Evolutionary conservation across 352 stramenopile species (phyloP), one percentile per base, ranked within the genome.

Genomic region (Salisapilia sapeloensis): DNA sequence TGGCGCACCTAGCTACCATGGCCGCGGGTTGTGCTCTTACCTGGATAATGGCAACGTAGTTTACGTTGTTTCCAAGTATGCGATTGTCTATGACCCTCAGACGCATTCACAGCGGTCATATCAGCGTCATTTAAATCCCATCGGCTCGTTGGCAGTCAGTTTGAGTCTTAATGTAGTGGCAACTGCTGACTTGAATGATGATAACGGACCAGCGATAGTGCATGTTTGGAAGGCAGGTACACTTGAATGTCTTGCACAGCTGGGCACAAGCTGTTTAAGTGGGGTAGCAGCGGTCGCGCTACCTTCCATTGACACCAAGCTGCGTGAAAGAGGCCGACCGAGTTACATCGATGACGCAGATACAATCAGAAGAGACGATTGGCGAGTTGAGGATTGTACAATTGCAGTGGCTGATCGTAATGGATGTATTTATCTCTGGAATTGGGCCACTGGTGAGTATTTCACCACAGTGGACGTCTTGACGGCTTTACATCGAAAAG

Each of bases 11-110:
- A 62, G 57, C 3, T 35, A 60, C 13, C 56, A 50, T 5, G 40
- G 36, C 2, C 53, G 74, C 11, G 74, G 79, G 33, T 48, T 60
- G 0, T 60, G 69, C 14, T 55, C 52, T 0, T 58, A 77, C 13
- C 24, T 82, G 16, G 34, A 32, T 19, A 71, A 52, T 3, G 58
- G 71, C 3, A 69, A 86, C 22, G 40, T 67, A 0, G 71, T 80
- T 8, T 86, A 85, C 43, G 55, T 70, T 9, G 64, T 85, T 2
- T 74, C 63, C 18, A 81, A 74, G 27, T 80, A 78, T 28, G 74
- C 59, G 7, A 54, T 90, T 11, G 53, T 90, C 12, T 85, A 85
- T 48, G 64, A 53, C n/a, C 46, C 50, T 4, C 35, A 46, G 15
- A 37, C 44, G 10, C 74, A 90, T 7, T 42, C 56, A 12, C 74